These are phyloP conservation scores for Exserohilum turcica DNA, from an alignment of 2,329 filamentous ascomycete genomes.

Conservation along the genomic window DNA sequence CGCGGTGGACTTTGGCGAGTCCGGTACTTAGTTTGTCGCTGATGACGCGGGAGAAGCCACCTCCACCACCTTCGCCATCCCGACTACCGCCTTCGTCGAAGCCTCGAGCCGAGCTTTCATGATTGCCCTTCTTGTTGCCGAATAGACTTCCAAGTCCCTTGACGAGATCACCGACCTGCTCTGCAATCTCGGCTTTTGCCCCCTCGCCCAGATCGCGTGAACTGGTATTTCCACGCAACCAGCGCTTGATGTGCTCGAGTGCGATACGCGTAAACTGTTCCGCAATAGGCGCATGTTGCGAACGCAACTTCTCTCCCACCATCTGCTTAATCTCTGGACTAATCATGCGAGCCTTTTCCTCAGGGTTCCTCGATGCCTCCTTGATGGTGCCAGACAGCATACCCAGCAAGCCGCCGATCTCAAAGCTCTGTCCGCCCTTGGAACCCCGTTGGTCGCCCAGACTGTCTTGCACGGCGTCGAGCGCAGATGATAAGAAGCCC, in stretches of 20 bases:
- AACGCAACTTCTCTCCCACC: constrained; percentile 33
- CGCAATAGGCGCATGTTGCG: constrained; percentile 34
- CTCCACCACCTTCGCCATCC: constrained; percentile 18
- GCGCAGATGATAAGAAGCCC: constrained; percentile 33
- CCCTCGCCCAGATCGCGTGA: constrained; percentile 38
- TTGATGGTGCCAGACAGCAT: constrained; percentile 37
- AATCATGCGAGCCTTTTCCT: constrained; percentile 38
- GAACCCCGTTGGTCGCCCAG: constrained; percentile 22
- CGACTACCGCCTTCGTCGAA: constrained; percentile 18
- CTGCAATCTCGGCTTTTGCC: constrained; percentile 36
- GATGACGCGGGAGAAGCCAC: constrained; percentile 35
- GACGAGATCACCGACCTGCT: constrained; percentile 35
- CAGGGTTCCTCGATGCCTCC: constrained; percentile 35
- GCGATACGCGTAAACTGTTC: constrained; percentile 40
- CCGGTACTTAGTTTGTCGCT: constrained; percentile 40
- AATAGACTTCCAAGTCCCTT: constrained; percentile 37
- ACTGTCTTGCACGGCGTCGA: constrained; percentile 35
- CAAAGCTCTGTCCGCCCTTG: constrained; percentile 20
- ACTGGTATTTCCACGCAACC: constrained; percentile 39
- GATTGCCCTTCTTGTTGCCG: constrained; percentile 25
- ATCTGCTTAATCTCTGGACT: constrained; percentile 39
- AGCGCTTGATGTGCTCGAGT: constrained; percentile 40
- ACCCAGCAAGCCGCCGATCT: constrained; percentile 35
- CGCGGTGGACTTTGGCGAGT: constrained; percentile 37
- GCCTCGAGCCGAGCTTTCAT: constrained; percentile 26